Evolutionary conservation across 306 rosid species (phyloP), one percentile per base, ranked within the genome.

Genomic region (Chamaecrista fasciculata): DNA sequence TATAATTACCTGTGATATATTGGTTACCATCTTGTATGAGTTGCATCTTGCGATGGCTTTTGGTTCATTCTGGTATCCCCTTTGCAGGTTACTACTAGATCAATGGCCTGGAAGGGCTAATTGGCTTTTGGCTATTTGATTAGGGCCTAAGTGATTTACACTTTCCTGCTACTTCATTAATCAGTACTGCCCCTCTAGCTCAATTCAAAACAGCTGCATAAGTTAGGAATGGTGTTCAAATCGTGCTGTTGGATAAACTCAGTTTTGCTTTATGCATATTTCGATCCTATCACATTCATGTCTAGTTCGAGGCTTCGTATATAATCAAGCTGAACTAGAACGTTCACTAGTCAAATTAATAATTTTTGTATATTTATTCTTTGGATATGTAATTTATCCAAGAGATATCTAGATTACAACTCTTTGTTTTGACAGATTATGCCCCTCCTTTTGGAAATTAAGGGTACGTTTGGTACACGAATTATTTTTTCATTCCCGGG

Each of bases 21-120:
- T 42, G 60, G 73, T 18, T 52, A 43, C 68, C 33, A 53, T 62
- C 48, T 18, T 70, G 66, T 62, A 31, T 29, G 42, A 43, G 26
- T 65, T 9, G 18, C 37, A 3, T 20, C 8, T 28, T 16, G 28
- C 18, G 16, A 65, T 29, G 11, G 40, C 6, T 66, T 18, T 24
- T n/a, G 25, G 53, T 18, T 53, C 14, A 5, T 44, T 55, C 18
- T 40, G 18, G n/a, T n/a, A n/a, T 42, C 11, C 20, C 5, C 18
- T 16, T 10, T 24, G 40, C 51, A 11, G 5, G 25, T 62, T 7
- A 62, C 25, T 42, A 3, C 15, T 37, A 59, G 16, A 4, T 16
- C 50, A 5, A 14, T 8, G 40, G 65, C 6, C 42, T 33, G 44
- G n/a, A 5, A 20, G 14, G 28, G 42, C 25, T 33, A 3, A 8